Conservation (phyloP, 1,284 basidiomycete genomes). For the Cutaneotrichosporon sp. region DNA sequence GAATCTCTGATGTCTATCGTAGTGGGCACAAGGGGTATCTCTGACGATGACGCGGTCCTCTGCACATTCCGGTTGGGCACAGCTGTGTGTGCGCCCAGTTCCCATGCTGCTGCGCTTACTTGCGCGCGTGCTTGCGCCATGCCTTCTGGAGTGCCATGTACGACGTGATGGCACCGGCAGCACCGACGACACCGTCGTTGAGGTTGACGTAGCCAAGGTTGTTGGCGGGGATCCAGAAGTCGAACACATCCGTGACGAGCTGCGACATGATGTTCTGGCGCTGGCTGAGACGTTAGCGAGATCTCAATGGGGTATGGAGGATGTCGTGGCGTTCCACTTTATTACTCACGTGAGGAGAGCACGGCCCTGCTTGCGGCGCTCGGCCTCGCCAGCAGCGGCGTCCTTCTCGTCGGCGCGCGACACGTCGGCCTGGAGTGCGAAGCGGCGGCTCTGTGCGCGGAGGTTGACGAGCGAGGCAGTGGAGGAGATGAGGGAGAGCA, state of each 20-base stretch:
- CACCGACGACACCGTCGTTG: constrained; percentile 80
- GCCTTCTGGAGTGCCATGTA: constrained; percentile 50
- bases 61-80: no score
- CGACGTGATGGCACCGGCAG: constrained; percentile 51
- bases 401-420: constrained; percentile 28
- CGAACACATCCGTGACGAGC: constrained; percentile 44
- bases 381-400: constrained; percentile 30
- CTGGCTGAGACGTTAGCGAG: constrained; percentile 29
- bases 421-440: constrained; percentile 35
- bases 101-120: constrained; percentile 1
- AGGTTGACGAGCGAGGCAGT: constrained; percentile 44
- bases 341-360: constrained; percentile 44
- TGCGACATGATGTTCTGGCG: constrained; percentile 44
- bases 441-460: constrained; percentile 42
- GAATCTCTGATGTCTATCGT: no score
- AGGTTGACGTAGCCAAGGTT: constrained; percentile 71
- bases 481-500: constrained; percentile 65
- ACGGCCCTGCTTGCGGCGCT: constrained; percentile 42
- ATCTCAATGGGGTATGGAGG: no score
- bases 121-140: constrained; percentile 44
- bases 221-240: constrained; percentile 79
- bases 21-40: no score
- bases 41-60: no score
- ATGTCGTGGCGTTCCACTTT: no score
- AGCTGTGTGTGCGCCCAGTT: no score